These are phyloP conservation scores for Peronospora farinosa DNA, from an alignment of 352 stramenopile species.

Conservation along the genomic window DNA sequence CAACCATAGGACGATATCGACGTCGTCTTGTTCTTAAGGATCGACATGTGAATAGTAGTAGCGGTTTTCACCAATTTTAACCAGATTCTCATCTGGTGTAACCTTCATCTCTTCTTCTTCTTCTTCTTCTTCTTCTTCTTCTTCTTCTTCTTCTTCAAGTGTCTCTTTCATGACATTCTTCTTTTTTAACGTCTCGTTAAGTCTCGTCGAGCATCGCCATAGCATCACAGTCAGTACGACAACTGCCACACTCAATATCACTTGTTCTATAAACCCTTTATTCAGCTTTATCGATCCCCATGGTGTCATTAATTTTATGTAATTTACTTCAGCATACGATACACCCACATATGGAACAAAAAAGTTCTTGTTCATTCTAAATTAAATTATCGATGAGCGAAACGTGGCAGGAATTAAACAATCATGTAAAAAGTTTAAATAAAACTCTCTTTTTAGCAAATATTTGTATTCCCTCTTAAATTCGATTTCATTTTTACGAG, in stretches of 20 bases:
- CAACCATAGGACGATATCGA: conserved; percentile 20
- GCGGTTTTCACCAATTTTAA: conserved; percentile 70
- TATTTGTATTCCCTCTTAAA: neutral
- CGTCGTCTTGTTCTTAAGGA: conserved; percentile 37
- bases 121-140: conserved; percentile 19
- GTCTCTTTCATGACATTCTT: conserved; percentile 10
- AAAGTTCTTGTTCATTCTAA: conserved; percentile 29
- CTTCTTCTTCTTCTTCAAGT: conserved; percentile 18
- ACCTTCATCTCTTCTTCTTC: conserved; percentile 18
- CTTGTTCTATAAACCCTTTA: conserved; percentile 40
- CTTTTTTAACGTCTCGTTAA: conserved; percentile 34
- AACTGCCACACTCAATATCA: conserved; percentile 28
- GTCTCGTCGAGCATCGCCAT: conserved; percentile 28
- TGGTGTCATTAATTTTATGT: conserved; percentile 69
- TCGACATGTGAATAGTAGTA: conserved; percentile 74
- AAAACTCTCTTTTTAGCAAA: conserved; percentile 6
- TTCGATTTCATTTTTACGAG: neutral
- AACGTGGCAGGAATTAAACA: too few species aligned
- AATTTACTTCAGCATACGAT: conserved; percentile 42
- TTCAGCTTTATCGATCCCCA: conserved; percentile 57
- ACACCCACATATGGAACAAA: conserved; percentile 79
- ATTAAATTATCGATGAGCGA: too few species aligned
- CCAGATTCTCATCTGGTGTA: conserved; percentile 53
- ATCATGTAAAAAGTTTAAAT: too few species aligned
- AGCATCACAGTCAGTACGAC: conserved; percentile 36